Base-by-base conservation (phyloP, 2,329 filamentous ascomycete species). In the Xylariaceae sp. region DNA sequence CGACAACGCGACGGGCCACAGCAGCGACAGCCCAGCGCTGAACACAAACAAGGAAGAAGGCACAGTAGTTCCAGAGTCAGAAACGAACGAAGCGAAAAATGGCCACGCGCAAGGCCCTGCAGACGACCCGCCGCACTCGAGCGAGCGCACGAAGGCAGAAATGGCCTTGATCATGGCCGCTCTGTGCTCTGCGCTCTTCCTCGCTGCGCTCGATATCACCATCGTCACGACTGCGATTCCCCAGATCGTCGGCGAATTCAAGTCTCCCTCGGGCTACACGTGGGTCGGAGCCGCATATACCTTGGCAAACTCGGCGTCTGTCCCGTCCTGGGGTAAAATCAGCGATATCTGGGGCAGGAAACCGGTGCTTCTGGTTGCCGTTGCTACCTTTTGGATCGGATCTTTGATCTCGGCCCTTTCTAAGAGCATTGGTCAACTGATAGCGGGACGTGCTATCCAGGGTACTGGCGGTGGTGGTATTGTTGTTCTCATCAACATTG, bases 271-370 rank as follows among this genome's bases (percentile, higher is more conserved):
- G 14, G 87, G 86, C 19, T 91, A 90, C 68, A 80, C 84, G 45
- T 91, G 87, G 89, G 84, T 92, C 53, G 87, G 87, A 12, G 82
- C 80, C 35, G 82, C 86, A 2, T 92, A 87, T 61, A 73, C 90
- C 6, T 78, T 91, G 11, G 85, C 83, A 48, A 85, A 83, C 62
- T 83, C 86, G 1, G 80, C 75, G 65, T 77, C 80, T 1, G 80
- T 81, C 0, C 85, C 86, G 0, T 81, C 85, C 44, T 91, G 86
- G 87, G 85, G 84, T 48, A 80, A 80, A 58, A 61, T 82, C 42
- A 76, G 75, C 39, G 80, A 82, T 55, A 78, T 83, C 47, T 82
- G 77, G 66, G 78, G 80, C 19, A 75, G 80, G 42, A 82, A 81
- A 59, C 76, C 75, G 5, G 67, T 80, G 27, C 66, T 82, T 42